Conservation (phyloP, 78 protist species). For the Paulinella micropora region DNA sequence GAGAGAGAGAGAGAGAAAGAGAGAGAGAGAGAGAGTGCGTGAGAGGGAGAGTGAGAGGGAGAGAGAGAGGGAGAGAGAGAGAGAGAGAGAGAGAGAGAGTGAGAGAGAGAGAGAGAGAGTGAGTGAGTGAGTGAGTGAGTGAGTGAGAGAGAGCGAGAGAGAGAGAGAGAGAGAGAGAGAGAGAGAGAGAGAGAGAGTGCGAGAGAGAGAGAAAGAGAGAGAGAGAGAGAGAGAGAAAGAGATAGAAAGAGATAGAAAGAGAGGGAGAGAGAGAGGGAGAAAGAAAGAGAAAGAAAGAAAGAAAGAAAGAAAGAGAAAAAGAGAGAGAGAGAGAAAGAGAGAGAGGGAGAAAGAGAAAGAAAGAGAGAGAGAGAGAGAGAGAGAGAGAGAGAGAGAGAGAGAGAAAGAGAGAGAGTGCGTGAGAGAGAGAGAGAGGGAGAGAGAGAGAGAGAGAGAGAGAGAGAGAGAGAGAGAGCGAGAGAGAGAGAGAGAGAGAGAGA, state of each 20-base stretch:
- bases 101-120: not conserved
- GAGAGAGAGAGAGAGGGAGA: too few relatives aligned
- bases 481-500: too few relatives aligned
- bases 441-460: conserved; percentile 11
- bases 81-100: conserved; percentile 10
- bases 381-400: not conserved
- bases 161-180: not conserved
- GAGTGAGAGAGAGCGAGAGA: too few relatives aligned
- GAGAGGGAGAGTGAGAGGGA: not conserved
- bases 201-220: conserved; percentile 11
- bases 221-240: too few relatives aligned
- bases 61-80: conserved; percentile 4
- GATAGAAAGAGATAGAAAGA: too few relatives aligned
- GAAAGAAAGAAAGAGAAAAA: not conserved
- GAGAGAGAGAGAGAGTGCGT: not conserved
- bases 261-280: too few relatives aligned
- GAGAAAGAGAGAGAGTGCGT: too few relatives aligned
- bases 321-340: not conserved
- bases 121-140: not conserved
- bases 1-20: not conserved
- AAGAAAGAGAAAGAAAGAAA: not conserved
- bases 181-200: conserved; percentile 11
- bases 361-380: not conserved
- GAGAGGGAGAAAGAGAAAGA: not conserved
- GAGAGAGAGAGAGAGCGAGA: too few relatives aligned